phyloP scores from a whole-genome alignment of 1,284 basidiomycete species.

The Tilletia caries region DNA sequence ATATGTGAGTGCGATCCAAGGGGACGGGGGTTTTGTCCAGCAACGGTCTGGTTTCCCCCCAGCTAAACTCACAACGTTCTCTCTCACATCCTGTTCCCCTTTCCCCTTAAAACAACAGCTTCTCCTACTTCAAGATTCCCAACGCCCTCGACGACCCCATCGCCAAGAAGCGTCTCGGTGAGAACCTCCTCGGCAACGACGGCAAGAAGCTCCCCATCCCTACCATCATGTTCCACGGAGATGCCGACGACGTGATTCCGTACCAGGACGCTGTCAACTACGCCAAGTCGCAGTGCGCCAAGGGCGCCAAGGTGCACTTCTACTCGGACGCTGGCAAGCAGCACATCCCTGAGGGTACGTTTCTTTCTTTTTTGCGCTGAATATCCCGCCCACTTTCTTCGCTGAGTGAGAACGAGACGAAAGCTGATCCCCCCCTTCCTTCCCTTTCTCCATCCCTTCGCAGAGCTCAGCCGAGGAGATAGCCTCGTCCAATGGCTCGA shows the following conservation, averaged over 20 bases:
- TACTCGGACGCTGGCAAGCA: constrained; percentile 22
- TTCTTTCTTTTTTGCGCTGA: no score
- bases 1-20: no score
- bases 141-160: constrained; percentile 29
- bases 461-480: background rate
- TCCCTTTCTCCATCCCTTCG: no score
- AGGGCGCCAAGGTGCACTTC: constrained; percentile 42
- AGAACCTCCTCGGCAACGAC: constrained; percentile 14
- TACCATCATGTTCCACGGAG: constrained; percentile 40
- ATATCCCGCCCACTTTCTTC: no score
- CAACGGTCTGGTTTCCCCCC: no score
- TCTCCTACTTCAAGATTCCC: constrained; percentile 27
- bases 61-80: no score
- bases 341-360: constrained; percentile 22
- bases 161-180: constrained; percentile 18
- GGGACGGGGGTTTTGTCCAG: no score
- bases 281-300: constrained; percentile 39
- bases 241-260: constrained; percentile 43
- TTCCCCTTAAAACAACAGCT: no score
- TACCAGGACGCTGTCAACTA: constrained; percentile 30
- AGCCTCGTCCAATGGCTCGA: background rate
- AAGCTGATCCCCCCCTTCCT: no score
- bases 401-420: no score
- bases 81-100: no score
- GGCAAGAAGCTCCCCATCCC: constrained; percentile 31